Conservation (phyloP, 176 grass and related monocot genomes). For the Bothriochloa decipiens region DNA sequence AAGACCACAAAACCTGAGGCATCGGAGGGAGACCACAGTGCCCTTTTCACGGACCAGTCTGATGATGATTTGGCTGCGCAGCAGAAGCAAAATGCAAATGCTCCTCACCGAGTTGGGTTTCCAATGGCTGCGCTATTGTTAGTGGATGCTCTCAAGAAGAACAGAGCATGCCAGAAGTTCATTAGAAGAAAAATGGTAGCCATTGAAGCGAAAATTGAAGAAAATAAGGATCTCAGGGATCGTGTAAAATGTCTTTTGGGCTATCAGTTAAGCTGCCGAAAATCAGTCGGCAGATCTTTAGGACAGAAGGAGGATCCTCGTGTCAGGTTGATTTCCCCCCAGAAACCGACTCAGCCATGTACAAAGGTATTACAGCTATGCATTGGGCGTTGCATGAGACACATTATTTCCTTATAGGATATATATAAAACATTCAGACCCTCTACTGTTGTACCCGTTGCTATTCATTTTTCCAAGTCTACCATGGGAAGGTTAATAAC, state of each 20-base stretch:
- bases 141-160: constrained; percentile 85
- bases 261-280: constrained; percentile 79
- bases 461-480: not conserved
- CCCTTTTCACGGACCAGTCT: not conserved
- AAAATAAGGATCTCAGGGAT: constrained; percentile 81
- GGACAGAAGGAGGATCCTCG: constrained; percentile 86
- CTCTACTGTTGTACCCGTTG: not conserved
- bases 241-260: constrained; percentile 87
- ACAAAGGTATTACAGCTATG: constrained; percentile 48
- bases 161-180: constrained; percentile 85
- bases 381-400: not conserved
- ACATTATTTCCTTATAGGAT: not conserved
- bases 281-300: constrained; percentile 51
- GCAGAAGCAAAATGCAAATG: constrained; percentile 41
- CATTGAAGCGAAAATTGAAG: constrained; percentile 84
- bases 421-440: not conserved
- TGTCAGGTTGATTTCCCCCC: constrained; percentile 66
- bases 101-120: constrained; percentile 40
- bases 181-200: constrained; percentile 87
- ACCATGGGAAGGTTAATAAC: not conserved
- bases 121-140: constrained; percentile 72
- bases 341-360: constrained; percentile 30
- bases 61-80: not conserved
- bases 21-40: not conserved
- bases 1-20: constrained; percentile 32